Conservation (phyloP, 495 filamentous ascomycete species). For the Cryomyces antarcticus region DNA sequence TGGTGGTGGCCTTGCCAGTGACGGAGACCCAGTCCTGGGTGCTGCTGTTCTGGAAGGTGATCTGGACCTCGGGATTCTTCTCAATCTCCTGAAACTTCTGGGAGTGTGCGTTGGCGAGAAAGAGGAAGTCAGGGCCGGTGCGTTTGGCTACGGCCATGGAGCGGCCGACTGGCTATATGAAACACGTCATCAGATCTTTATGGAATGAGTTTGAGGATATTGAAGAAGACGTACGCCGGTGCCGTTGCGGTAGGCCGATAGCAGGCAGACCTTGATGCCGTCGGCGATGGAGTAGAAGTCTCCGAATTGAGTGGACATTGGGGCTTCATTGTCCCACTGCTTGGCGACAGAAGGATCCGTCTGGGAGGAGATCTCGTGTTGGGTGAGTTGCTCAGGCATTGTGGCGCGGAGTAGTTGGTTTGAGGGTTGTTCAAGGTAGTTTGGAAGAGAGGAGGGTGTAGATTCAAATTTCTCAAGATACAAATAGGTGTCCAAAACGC, state of each 20-base stretch:
- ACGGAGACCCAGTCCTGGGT: constrained; percentile 23
- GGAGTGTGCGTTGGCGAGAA: constrained; percentile 24
- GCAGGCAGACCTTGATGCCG: constrained; percentile 14
- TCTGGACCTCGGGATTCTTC: constrained; percentile 11
- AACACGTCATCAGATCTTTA: constrained; percentile 1
- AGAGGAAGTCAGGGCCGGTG: constrained; percentile 24
- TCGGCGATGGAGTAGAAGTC: constrained; percentile 19
- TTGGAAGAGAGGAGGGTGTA: too few relatives aligned
- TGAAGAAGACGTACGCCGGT: constrained; percentile 6
- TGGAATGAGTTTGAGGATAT: not conserved
- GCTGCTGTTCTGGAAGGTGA: constrained; percentile 22
- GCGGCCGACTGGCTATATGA: constrained; percentile 14
- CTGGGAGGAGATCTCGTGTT: constrained; percentile 10
- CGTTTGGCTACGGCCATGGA: constrained; percentile 25
- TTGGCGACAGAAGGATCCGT: constrained; percentile 17
- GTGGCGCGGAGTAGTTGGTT: not conserved
- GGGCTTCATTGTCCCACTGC: constrained; percentile 16
- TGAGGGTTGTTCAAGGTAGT: too few relatives aligned
- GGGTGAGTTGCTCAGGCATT: constrained; percentile 17
- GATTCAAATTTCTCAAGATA: too few relatives aligned
- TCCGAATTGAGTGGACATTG: constrained; percentile 12
- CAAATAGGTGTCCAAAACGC: too few relatives aligned
- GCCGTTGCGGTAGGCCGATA: constrained; percentile 14
- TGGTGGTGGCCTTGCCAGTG: constrained; percentile 14
- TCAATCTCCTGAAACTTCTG: constrained; percentile 23